Evolutionary conservation across 345 rosid species (phyloP), one percentile per base, ranked within the genome.

Genomic region (Melaleuca quinquenervia): DNA sequence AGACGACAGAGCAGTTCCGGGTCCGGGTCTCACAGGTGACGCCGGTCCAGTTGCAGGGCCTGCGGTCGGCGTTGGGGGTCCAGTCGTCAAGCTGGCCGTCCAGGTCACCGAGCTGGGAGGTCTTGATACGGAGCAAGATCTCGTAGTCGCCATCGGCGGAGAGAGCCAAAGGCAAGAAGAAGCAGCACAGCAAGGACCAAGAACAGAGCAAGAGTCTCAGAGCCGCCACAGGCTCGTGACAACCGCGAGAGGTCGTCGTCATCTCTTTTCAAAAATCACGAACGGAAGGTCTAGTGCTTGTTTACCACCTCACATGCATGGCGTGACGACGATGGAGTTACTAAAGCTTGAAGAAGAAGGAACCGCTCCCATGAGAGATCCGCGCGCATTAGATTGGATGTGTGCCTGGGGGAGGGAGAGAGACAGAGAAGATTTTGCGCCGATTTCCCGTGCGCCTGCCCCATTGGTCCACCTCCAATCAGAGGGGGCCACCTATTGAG

Each of bases 11-110:
- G 21, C 74, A 55, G 82, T 88, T 92, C 1, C 29, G 86, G 75
- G 76, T 21, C 64, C 10, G 88, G 78, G 82, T 0, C 20, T 90
- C 91, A 85, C 98, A 96, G 56, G 88, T 80, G 52, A 94, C 85
- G 86, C 98, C 98, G 5, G 93, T 90, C 96, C 97, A 96, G 52
- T 94, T 91, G 88, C 98, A 96, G 1, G 94, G 93, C 64, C 56
- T 90, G 21, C 36, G 90, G 50, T 80, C 89, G 70, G 87, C 36
- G 54, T 52, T 84, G 32, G 86, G 45, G 86, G 88, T 90, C 98
- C 98, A 96, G 87, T 91, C 90, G 48, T 50, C 52, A 44, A 96
- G 91, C 10, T 84, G 88, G 11, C 90, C 91, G 50, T 90, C 62
- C 83, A 92, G 93, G 89, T 94, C 95, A 5, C 80, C 11, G 16